phyloP scores from a whole-genome alignment of 345 rosid species.

The Citrus unshiu region DNA sequence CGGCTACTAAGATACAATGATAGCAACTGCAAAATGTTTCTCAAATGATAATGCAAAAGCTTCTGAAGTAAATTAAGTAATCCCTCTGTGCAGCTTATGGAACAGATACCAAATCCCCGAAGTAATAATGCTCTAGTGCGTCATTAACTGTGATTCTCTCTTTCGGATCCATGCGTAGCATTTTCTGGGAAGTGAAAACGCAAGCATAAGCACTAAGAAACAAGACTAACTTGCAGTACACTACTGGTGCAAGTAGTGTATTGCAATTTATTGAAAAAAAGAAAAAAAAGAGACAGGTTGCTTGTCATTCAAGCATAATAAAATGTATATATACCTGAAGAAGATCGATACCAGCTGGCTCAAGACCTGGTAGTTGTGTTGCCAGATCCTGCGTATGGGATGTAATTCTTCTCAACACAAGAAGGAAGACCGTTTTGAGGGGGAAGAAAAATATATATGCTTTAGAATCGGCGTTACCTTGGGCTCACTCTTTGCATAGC shows the following conservation, averaged over 20 bases:
- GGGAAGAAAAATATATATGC: too few relatives aligned
- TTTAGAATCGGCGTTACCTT: neutral
- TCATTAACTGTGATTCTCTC: neutral
- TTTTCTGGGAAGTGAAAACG: neutral
- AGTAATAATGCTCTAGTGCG: neutral
- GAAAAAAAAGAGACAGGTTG: too few relatives aligned
- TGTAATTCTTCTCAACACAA: neutral
- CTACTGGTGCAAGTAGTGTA: neutral
- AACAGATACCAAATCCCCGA: neutral
- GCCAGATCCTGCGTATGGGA: neutral
- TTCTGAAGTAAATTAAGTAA: neutral
- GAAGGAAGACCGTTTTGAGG: neutral
- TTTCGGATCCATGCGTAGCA: neutral
- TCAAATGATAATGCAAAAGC: neutral
- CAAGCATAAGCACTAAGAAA: too few relatives aligned
- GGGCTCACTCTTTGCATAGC: neutral
- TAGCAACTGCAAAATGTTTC: neutral
- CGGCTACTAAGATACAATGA: neutral
- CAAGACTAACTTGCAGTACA: neutral
- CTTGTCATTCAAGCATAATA: too few relatives aligned
- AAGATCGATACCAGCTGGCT: neutral
- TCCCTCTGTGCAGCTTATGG: neutral
- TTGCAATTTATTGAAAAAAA: neutral
- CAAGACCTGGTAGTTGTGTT: neutral
- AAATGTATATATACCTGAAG: neutral